Conservation (phyloP, 192 early-diverging fungal species). For the Bifiguratus adelaidae region DNA sequence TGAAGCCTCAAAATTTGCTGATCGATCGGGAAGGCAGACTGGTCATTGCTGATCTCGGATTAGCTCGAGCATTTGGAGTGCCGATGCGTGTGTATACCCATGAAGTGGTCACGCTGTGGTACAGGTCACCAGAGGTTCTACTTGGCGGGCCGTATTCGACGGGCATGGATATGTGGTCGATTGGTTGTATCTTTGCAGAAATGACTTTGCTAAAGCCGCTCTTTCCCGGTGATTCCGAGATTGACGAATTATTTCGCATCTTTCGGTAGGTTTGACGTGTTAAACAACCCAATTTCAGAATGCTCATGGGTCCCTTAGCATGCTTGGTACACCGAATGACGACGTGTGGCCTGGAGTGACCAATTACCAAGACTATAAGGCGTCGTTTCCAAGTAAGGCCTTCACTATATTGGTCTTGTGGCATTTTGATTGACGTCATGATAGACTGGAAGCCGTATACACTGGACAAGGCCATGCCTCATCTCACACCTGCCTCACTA, state of each 20-base stretch:
- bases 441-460: slow-evolving; percentile 4
- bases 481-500: background rate
- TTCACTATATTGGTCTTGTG: background rate
- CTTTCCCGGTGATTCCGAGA: slow-evolving; percentile 74
- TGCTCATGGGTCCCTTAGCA: slow-evolving; percentile 6
- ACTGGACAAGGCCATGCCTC: background rate
- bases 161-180: slow-evolving; percentile 95
- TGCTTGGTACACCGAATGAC: slow-evolving; percentile 66
- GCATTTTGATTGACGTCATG: background rate
- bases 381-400: slow-evolving; percentile 30
- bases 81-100: slow-evolving; percentile 92
- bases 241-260: slow-evolving; percentile 49
- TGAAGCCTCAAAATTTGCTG: slow-evolving; percentile 97
- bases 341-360: slow-evolving; percentile 46
- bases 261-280: slow-evolving; percentile 18
- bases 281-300: background rate
- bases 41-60: slow-evolving; percentile 94
- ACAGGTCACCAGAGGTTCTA: slow-evolving; percentile 91
- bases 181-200: slow-evolving; percentile 97
- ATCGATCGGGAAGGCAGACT: slow-evolving; percentile 81
- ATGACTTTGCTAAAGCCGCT: slow-evolving; percentile 70
- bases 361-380: slow-evolving; percentile 30
- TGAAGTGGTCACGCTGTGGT: slow-evolving; percentile 94
- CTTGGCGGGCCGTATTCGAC: slow-evolving; percentile 89
- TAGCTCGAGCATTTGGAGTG: slow-evolving; percentile 85